Conservation (phyloP, 805 yeast genomes). For the Jamesozyma piceae region DNA sequence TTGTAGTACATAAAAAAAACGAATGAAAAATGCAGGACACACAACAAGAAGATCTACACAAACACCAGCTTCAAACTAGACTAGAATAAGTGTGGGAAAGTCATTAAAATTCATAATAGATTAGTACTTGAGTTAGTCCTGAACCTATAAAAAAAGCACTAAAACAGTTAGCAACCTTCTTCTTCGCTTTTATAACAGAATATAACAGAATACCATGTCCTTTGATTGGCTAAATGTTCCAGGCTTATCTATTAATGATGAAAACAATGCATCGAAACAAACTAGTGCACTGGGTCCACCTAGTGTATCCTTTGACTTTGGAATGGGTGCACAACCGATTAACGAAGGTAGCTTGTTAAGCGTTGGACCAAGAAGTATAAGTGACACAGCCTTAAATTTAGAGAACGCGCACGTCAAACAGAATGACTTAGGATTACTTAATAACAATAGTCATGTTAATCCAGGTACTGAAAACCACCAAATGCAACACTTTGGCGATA, state of each 20-base stretch:
- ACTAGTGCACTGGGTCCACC: conserved; percentile 31
- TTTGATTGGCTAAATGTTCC: conserved; percentile 47
- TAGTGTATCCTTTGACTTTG: conserved; percentile 41
- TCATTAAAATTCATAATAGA: too few species aligned
- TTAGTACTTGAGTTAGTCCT: neutral
- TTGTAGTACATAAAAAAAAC: neutral
- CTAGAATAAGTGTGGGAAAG: neutral
- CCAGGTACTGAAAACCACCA: neutral
- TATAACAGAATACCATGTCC: conserved; percentile 26
- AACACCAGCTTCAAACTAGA: neutral
- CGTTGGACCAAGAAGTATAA: conserved; percentile 4
- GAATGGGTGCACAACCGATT: neutral
- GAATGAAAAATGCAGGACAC: neutral
- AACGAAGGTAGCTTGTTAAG: neutral
- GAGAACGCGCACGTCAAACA: neutral
- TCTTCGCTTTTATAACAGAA: neutral
- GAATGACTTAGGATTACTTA: neutral
- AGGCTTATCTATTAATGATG: conserved; percentile 26
- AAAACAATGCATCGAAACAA: conserved; percentile 4
- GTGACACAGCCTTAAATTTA: conserved; percentile 4
- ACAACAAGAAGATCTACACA: neutral
- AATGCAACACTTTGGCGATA: neutral
- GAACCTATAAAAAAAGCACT: neutral
- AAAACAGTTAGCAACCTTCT: neutral
- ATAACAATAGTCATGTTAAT: neutral